phyloP scores from a whole-genome alignment of 371 early-diverging fungal genomes.

The Apophysomyces ossiformis region DNA sequence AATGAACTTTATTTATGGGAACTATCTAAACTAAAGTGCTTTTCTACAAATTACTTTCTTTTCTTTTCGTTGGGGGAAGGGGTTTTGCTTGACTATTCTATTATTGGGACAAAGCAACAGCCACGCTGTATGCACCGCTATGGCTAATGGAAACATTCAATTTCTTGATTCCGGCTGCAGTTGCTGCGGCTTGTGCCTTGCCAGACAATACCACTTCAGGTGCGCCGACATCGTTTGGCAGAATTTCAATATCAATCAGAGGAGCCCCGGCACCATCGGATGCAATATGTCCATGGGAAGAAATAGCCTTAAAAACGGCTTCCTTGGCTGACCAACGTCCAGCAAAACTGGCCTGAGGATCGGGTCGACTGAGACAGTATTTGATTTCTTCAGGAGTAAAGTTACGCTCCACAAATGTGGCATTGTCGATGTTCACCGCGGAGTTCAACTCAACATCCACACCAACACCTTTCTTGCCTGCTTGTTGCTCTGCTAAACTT shows the following conservation, averaged over 20 bases:
- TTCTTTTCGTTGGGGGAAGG: too few relatives aligned
- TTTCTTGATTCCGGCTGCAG: slow-evolving; percentile 71
- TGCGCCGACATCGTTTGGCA: slow-evolving; percentile 75
- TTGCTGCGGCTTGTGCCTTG: slow-evolving; percentile 76
- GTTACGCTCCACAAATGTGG: slow-evolving; percentile 90
- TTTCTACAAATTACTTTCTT: too few relatives aligned
- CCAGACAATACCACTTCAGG: slow-evolving; percentile 89
- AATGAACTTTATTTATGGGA: too few relatives aligned
- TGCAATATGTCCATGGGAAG: slow-evolving; percentile 74
- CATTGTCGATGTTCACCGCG: slow-evolving; percentile 82
- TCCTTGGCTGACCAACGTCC: slow-evolving; percentile 98
- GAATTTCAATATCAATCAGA: slow-evolving; percentile 89
- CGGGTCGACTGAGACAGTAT: slow-evolving; percentile 81
- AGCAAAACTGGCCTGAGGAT: slow-evolving; percentile 87
- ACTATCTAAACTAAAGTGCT: too few relatives aligned
- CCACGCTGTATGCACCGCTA: slow-evolving; percentile 91
- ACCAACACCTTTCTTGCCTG: slow-evolving; percentile 78
- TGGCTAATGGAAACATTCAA: slow-evolving; percentile 94
- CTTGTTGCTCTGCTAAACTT: slow-evolving; percentile 59
- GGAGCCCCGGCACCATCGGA: slow-evolving; percentile 88
- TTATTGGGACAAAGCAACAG: slow-evolving; percentile 74
- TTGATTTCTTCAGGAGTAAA: slow-evolving; percentile 81
- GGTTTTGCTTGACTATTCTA: too few relatives aligned
- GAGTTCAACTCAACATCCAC: slow-evolving; percentile 92
- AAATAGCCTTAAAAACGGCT: slow-evolving; percentile 94